A percentile compares a stretch with the other conserved stretches of the same genome.
Conservation (phyloP, 2,329 filamentous ascomycete genomes). For the Apiospora marii region DNA sequence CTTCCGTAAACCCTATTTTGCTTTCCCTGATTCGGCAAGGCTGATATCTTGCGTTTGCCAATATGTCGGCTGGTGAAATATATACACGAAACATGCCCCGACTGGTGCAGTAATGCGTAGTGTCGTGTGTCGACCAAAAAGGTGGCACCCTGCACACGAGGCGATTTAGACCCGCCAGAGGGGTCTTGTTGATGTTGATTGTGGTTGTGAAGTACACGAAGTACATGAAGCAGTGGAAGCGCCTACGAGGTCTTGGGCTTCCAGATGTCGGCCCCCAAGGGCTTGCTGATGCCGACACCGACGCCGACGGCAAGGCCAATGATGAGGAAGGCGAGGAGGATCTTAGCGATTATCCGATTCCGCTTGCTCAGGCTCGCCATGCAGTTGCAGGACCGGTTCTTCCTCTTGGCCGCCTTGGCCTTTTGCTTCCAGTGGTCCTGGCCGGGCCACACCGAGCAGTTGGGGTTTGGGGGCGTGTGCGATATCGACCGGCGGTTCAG, state of each 20-base stretch:
- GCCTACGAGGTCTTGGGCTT: slow-evolving; percentile 42
- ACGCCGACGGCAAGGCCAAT: slow-evolving; percentile 62
- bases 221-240: not conserved
- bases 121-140: slow-evolving; percentile 5
- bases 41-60: slow-evolving; percentile 12
- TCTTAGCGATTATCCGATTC: slow-evolving; percentile 61
- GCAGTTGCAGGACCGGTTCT: slow-evolving; percentile 57
- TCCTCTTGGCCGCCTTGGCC: slow-evolving; percentile 63
- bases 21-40: slow-evolving; percentile 9
- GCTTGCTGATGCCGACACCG: slow-evolving; percentile 68
- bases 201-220: not conserved
- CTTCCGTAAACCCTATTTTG: not conserved
- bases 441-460: slow-evolving; percentile 67
- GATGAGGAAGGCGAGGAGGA: slow-evolving; percentile 60
- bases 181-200: not conserved
- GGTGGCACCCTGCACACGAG: slow-evolving; percentile 1
- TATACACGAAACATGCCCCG: slow-evolving; percentile 16
- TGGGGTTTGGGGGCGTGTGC: slow-evolving; percentile 45
- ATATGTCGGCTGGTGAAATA: slow-evolving; percentile 4
- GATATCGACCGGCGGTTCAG: slow-evolving; percentile 45
- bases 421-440: slow-evolving; percentile 67
- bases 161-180: not conserved
- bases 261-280: slow-evolving; percentile 67
- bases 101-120: not conserved
- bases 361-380: slow-evolving; percentile 62